Evolutionary conservation across 495 filamentous ascomycete genomes (phyloP).

Genomic region (Jackrogersella multiformis): DNA sequence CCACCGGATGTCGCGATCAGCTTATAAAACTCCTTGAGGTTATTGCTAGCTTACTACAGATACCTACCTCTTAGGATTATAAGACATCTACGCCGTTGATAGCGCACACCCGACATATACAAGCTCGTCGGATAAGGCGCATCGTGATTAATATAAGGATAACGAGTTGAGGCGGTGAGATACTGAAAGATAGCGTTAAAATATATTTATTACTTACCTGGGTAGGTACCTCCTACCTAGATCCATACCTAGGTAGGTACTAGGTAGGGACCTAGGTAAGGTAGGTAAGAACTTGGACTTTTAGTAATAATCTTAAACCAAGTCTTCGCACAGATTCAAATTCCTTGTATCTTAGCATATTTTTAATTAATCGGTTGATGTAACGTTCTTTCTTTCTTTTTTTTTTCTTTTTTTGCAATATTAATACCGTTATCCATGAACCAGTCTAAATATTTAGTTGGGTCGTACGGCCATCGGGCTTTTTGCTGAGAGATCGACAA

Average conservation of each 20-base stretch:
- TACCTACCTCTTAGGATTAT: no score
- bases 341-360: background rate
- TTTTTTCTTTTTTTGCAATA: no score
- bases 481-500: slow-evolving; percentile 32
- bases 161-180: slow-evolving; percentile 5
- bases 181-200: slow-evolving; percentile 4
- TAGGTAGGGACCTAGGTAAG: no score
- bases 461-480: slow-evolving; percentile 30
- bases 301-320: background rate
- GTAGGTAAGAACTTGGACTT: no score
- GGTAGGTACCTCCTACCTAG: no score
- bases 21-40: slow-evolving; percentile 10
- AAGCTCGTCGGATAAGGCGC: no score
- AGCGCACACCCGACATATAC: no score
- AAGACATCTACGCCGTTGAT: no score
- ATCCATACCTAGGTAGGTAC: no score
- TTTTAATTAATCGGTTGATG: no score
- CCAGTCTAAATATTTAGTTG: slow-evolving; percentile 2
- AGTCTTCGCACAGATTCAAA: background rate
- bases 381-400: no score
- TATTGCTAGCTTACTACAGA: slow-evolving; percentile 24
- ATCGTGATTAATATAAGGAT: background rate
- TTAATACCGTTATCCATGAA: background rate
- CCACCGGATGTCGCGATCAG: background rate
- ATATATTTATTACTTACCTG: background rate